Percentiles rank a stretch among this genome's conserved stretches.
phyloP scores from a whole-genome alignment of 1,139 yeast genomes.

The Candida sojae region DNA sequence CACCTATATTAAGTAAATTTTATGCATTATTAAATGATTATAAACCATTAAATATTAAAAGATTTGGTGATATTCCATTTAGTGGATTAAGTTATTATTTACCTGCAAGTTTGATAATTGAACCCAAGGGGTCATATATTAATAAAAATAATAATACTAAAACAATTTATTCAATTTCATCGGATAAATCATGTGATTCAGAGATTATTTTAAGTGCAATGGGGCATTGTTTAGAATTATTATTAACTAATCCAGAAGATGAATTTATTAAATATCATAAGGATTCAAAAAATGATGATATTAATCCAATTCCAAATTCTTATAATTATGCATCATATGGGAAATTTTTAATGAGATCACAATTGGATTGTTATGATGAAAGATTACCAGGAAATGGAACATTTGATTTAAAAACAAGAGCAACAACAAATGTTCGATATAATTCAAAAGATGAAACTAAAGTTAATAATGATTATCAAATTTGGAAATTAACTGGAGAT shows the following conservation, averaged over 20 bases:
- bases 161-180: slow-evolving; percentile 61
- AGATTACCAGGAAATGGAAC: slow-evolving; percentile 88
- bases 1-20: slow-evolving; percentile 70
- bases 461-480: slow-evolving; percentile 58
- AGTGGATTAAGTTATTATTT: slow-evolving; percentile 28
- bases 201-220: slow-evolving; percentile 74
- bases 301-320: slow-evolving; percentile 20
- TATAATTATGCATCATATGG: slow-evolving; percentile 78
- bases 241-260: slow-evolving; percentile 60
- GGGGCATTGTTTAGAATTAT: slow-evolving; percentile 77
- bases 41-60: slow-evolving; percentile 16
- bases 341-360: slow-evolving; percentile 81
- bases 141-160: slow-evolving; percentile 24
- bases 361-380: slow-evolving; percentile 78
- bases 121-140: slow-evolving; percentile 29
- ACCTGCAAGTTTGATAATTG: slow-evolving; percentile 45
- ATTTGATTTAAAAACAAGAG: slow-evolving; percentile 90
- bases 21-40: slow-evolving; percentile 70
- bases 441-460: slow-evolving; percentile 67
- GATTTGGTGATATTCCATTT: slow-evolving; percentile 41
- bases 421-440: slow-evolving; percentile 82
- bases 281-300: slow-evolving; percentile 12
- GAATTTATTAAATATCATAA: slow-evolving; percentile 38
- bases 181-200: slow-evolving; percentile 67
- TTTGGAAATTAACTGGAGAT: slow-evolving; percentile 59